Conservation (phyloP, 202 grass and related monocot genomes). For the Brachypodium distachyon region DNA sequence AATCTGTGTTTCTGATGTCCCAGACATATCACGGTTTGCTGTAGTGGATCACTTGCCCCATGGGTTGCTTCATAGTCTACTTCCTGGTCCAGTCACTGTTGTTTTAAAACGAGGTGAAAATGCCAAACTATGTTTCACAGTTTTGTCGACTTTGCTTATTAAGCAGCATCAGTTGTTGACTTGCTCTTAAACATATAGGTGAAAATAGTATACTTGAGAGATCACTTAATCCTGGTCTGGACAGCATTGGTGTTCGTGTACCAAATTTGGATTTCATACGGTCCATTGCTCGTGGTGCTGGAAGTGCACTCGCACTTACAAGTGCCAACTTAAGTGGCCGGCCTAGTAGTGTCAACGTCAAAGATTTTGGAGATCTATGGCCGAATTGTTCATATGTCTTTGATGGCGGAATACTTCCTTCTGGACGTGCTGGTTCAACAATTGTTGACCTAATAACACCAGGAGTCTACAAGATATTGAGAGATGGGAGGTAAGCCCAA, state of each 20-base stretch:
- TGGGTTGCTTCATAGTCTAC: conserved; percentile 67
- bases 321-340: conserved; percentile 77
- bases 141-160: background rate
- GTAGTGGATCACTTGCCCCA: conserved; percentile 67
- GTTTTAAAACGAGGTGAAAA: conserved; percentile 75
- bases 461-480: conserved; percentile 78
- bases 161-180: background rate
- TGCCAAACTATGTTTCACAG: background rate
- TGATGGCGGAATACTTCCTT: conserved; percentile 74
- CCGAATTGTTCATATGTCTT: conserved; percentile 72
- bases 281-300: conserved; percentile 57
- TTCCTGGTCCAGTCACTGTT: conserved; percentile 90
- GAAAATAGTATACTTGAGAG: conserved; percentile 66
- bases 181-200: conserved; percentile 34
- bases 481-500: conserved; percentile 69
- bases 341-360: conserved; percentile 60
- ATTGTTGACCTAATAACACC: conserved; percentile 71
- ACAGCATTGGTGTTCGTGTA: conserved; percentile 77
- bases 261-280: conserved; percentile 73
- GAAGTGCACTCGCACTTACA: conserved; percentile 87
- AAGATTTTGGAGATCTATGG: conserved; percentile 81
- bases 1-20: conserved; percentile 87
- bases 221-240: conserved; percentile 82
- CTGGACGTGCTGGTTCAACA: conserved; percentile 84
- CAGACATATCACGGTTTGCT: conserved; percentile 76